phyloP scores from a whole-genome alignment of 2,329 filamentous ascomycete species.

The Claviceps pazoutovae region DNA sequence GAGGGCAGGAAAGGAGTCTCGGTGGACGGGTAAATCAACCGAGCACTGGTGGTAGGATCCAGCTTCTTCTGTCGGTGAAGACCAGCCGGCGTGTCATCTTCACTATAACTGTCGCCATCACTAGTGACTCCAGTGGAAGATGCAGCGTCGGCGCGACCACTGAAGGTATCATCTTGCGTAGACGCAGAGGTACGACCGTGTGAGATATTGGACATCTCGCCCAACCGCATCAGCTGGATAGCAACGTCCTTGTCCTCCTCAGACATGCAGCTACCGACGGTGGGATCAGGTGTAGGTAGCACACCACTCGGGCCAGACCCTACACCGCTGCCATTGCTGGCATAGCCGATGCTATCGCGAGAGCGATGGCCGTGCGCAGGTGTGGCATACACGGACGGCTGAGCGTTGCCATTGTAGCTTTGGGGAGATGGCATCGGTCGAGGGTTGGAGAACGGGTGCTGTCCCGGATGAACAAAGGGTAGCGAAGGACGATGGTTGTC shows the following conservation, averaged over 20 bases:
- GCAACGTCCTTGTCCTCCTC: constrained; percentile 91
- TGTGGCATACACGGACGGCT: constrained; percentile 47
- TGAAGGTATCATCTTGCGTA: constrained; percentile 85
- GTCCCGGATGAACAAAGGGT: constrained; percentile 61
- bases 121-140: constrained; percentile 79
- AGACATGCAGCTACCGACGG: constrained; percentile 89
- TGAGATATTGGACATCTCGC: constrained; percentile 85
- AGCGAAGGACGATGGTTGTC: constrained; percentile 57
- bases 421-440: constrained; percentile 75
- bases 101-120: constrained; percentile 56
- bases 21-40: constrained; percentile 36
- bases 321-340: constrained; percentile 26
- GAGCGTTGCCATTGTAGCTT: constrained; percentile 41
- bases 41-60: constrained; percentile 27
- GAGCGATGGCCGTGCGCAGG: constrained; percentile 47
- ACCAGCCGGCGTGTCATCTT: constrained; percentile 42
- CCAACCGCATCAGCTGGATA: constrained; percentile 88
- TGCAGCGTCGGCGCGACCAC: constrained; percentile 70
- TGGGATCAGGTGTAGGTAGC: constrained; percentile 90
- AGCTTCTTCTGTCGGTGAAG: constrained; percentile 42
- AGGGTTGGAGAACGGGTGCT: constrained; percentile 67
- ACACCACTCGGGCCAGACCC: constrained; percentile 32
- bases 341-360: constrained; percentile 47
- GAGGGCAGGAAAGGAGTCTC: constrained; percentile 38
- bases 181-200: constrained; percentile 88